A percentile compares a stretch with the other conserved stretches of the same genome.
These are phyloP conservation scores for Scolecobasidium constrictum DNA, from an alignment of 2,329 filamentous ascomycete species.

Conservation along the genomic window DNA sequence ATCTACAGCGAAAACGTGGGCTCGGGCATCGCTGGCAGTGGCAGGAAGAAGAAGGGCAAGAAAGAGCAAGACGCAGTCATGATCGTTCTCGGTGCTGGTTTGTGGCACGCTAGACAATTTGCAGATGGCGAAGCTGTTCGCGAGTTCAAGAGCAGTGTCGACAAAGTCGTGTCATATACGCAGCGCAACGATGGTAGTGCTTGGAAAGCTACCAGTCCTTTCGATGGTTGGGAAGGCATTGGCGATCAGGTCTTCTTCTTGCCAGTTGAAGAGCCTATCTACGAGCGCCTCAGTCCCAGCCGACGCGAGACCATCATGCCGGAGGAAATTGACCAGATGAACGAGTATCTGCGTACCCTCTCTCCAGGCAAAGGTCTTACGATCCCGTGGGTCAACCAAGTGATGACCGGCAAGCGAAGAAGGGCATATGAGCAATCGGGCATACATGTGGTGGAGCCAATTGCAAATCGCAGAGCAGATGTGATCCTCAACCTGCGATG, in stretches of 20 bases:
- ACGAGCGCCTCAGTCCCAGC: constrained; percentile 31
- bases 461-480: constrained; percentile 40
- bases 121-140: constrained; percentile 31
- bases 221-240: constrained; percentile 13
- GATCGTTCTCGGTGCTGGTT: constrained; percentile 43
- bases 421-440: constrained; percentile 19
- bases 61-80: constrained; percentile 26
- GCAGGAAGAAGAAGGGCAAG: constrained; percentile 11
- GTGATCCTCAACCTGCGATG: constrained; percentile 45
- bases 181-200: constrained; percentile 8
- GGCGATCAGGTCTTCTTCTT: constrained; percentile 30
- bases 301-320: constrained; percentile 35
- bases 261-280: constrained; percentile 36
- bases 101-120: constrained; percentile 44
- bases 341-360: constrained; percentile 36
- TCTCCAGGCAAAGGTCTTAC: constrained; percentile 21
- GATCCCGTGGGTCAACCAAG: constrained; percentile 8
- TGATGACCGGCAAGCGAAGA: constrained; percentile 6
- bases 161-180: constrained; percentile 25
- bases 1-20: constrained; percentile 21
- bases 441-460: constrained; percentile 35
- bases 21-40: constrained; percentile 9
- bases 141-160: constrained; percentile 36
- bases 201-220: constrained; percentile 9
- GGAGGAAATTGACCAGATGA: constrained; percentile 41